Percentiles rank a stretch among this genome's conserved stretches.
Conservation (phyloP, 2,329 filamentous ascomycete genomes). For the Rhynchosporium agropyri region DNA sequence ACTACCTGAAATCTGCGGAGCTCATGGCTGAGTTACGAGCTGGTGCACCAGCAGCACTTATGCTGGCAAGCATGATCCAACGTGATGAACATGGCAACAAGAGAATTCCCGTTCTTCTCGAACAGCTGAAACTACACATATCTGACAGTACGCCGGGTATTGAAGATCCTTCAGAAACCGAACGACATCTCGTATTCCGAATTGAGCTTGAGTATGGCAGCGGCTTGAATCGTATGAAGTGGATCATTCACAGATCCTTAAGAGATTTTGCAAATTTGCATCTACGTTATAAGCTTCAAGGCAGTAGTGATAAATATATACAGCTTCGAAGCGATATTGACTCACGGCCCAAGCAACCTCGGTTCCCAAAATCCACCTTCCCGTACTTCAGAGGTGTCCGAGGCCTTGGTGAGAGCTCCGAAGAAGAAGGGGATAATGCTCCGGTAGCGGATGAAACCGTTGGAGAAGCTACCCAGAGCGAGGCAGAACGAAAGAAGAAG, state of each 20-base stretch:
- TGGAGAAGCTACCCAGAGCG: conserved; percentile 67
- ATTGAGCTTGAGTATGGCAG: conserved; percentile 96
- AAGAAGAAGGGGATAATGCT: conserved; percentile 53
- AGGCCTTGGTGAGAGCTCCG: conserved; percentile 77
- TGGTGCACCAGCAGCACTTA: conserved; percentile 88
- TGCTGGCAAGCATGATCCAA: conserved; percentile 97
- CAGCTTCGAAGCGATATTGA: conserved; percentile 68
- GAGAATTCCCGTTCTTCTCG: conserved; percentile 89
- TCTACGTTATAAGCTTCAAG: conserved; percentile 86
- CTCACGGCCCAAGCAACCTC: conserved; percentile 76
- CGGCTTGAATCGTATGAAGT: conserved; percentile 93
- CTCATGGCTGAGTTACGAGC: conserved; percentile 93
- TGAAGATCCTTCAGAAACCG: conserved; percentile 51
- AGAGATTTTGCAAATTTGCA: conserved; percentile 92
- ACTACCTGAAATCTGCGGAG: conserved; percentile 94
- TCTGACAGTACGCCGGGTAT: conserved; percentile 75
- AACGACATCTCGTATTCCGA: conserved; percentile 80
- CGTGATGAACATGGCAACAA: conserved; percentile 95
- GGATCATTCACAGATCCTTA: conserved; percentile 86
- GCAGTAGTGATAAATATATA: conserved; percentile 81
- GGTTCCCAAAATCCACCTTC: conserved; percentile 86
- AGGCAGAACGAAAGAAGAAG: conserved; percentile 60
- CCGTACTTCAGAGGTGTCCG: conserved; percentile 84
- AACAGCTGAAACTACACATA: conserved; percentile 89
- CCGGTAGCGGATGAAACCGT: conserved; percentile 49